Evolutionary conservation across 805 yeast species (phyloP), one percentile per base, ranked within the genome.

Genomic region (Candida stauntonica): DNA sequence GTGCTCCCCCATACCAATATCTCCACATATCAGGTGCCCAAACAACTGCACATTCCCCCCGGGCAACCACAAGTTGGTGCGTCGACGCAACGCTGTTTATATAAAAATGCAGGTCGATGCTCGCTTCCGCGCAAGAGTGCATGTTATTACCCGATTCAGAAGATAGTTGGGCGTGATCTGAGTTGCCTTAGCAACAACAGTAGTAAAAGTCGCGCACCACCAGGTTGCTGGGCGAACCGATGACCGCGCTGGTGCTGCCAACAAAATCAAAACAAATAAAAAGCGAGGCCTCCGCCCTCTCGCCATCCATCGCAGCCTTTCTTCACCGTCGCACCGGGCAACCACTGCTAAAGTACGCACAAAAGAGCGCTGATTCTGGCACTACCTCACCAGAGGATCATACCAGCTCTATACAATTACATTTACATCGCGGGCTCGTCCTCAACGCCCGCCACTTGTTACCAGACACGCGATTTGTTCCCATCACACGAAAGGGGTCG

Each of bases 221-320:
- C 16, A 28, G 7, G 40, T 41, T 41, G 41, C 45, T 33, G 41
- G 35, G 41, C 35, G 35, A 41, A 41, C 45, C 45, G 38, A 41
- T 36, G 38, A 24, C 35, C 32, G 36, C 29, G 33, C 24, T 29
- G 38, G 35, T 28, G 16, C 30, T n/a, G 11, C 39, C 35, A 31
- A 35, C 35, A 39, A 39, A 38, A 41, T 35, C 45, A 41, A 41
- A 41, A 41, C 45, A 41, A 41, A 41, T 41, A 41, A 41, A 41
- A 41, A 29, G 39, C 34, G 37, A 7, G 33, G 39, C 29, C 19
- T 15, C 26, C 42, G 36, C 41, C 41, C 36, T 15, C 27, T 17
- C 30, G 17, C 19, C 17, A 17, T 7, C 26, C 8, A n/a, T 19
- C 16, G 19, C n/a, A 20, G 18, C 16, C 34, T 26, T 27, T 23